Evolutionary conservation across 2,329 filamentous ascomycete species (phyloP).

Genomic region (Pseudogymnoascus sp.): DNA sequence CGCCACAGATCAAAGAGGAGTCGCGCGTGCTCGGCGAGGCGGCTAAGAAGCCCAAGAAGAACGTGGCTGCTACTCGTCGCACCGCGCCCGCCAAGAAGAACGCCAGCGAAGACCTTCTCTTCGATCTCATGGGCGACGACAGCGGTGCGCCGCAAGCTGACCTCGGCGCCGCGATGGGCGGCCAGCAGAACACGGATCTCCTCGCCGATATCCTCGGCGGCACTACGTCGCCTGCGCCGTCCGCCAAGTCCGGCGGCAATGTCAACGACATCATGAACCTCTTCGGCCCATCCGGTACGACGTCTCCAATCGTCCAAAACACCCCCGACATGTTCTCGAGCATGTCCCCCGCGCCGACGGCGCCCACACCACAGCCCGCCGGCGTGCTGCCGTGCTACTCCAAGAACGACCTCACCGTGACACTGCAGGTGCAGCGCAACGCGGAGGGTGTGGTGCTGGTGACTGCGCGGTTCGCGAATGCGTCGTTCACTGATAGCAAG

Average conservation of each 20-base stretch:
- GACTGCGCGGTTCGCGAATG: constrained; percentile 75
- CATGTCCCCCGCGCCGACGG: constrained; percentile 36
- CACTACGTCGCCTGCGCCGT: constrained; percentile 40
- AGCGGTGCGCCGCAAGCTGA: constrained; percentile 47
- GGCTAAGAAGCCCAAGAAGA: constrained; percentile 57
- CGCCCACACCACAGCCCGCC: constrained; percentile 32
- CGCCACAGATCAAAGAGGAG: constrained; percentile 93
- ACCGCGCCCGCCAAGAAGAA: constrained; percentile 70
- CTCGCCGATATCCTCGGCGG: constrained; percentile 87
- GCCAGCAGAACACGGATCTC: constrained; percentile 47
- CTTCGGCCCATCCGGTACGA: constrained; percentile 49
- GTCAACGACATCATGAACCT: constrained; percentile 82
- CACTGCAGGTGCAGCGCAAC: constrained; percentile 76
- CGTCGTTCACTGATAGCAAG: constrained; percentile 54
- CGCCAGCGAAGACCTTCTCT: constrained; percentile 81
- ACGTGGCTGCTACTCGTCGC: constrained; percentile 59
- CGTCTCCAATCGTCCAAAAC: constrained; percentile 37
- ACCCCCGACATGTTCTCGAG: constrained; percentile 43
- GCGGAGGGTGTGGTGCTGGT: constrained; percentile 73
- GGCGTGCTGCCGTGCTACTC: constrained; percentile 66
- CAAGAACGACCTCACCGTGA: constrained; percentile 75
- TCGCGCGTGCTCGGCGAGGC: constrained; percentile 83
- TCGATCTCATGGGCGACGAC: constrained; percentile 85
- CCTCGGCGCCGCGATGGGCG: constrained; percentile 44
- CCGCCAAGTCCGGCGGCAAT: constrained; percentile 42